Evolutionary conservation across 495 filamentous ascomycete genomes (phyloP).

Genomic region (Penicillium psychrofluorescens): DNA sequence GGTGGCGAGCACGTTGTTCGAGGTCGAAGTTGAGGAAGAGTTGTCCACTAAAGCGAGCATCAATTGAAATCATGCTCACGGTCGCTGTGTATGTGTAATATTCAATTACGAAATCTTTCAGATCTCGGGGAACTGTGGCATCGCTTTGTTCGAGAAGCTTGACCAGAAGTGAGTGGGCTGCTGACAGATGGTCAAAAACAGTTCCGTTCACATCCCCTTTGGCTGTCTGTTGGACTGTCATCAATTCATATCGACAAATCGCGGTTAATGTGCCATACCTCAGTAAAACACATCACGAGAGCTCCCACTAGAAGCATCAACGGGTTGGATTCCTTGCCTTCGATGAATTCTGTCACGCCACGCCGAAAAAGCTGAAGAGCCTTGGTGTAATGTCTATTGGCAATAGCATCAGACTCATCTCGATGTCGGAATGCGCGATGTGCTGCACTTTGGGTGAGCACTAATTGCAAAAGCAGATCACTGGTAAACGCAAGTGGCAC

Average conservation of each 20-base stretch:
- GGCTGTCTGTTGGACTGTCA: conserved; percentile 19
- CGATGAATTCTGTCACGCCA: conserved; percentile 28
- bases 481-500: conserved; percentile 32
- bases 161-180: conserved; percentile 24
- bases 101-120: conserved; percentile 33
- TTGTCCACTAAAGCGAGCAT: conserved; percentile 26
- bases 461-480: conserved; percentile 27
- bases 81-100: conserved; percentile 34
- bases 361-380: conserved; percentile 25
- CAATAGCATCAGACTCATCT: conserved; percentile 27
- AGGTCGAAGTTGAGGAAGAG: conserved; percentile 30
- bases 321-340: conserved; percentile 30
- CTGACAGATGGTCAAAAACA: conserved; percentile 30
- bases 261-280: conserved; percentile 13
- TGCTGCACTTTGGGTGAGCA: conserved; percentile 31
- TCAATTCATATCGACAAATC: not conserved
- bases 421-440: conserved; percentile 28
- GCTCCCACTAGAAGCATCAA: conserved; percentile 29
- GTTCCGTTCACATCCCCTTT: conserved; percentile 35
- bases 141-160: conserved; percentile 26
- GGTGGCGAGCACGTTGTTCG: conserved; percentile 24
- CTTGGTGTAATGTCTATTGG: conserved; percentile 28
- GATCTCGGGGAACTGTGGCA: conserved; percentile 23
- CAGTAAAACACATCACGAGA: conserved; percentile 33
- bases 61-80: conserved; percentile 38